Percentiles rank a stretch among this genome's conserved stretches.
Conservation (phyloP, 2,329 filamentous ascomycete species). For the Aspergillus tamarii region DNA sequence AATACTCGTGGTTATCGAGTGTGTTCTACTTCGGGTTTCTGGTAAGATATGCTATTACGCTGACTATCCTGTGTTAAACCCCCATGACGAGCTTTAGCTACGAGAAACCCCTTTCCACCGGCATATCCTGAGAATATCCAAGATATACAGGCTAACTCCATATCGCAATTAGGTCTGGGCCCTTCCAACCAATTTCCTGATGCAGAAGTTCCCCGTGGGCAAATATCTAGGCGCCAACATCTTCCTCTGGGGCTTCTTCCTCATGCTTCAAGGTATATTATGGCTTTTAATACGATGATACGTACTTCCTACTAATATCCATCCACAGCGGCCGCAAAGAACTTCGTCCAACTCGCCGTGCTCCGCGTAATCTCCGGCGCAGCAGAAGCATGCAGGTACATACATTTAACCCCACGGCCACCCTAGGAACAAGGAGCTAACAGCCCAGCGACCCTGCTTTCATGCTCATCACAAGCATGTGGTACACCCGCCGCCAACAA, state of each 20-base stretch:
- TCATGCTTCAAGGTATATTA: conserved; percentile 30
- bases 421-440: not conserved
- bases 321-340: conserved; percentile 47
- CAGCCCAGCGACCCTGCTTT: conserved; percentile 57
- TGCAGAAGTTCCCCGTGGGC: conserved; percentile 56
- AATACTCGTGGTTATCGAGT: conserved; percentile 61
- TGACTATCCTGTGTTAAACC: too few species aligned
- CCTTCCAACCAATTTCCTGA: conserved; percentile 57
- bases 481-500: conserved; percentile 66
- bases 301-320: too few species aligned
- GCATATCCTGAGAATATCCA: too few species aligned
- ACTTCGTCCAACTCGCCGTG: conserved; percentile 54
- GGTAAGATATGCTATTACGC: not conserved
- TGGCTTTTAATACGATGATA: too few species aligned
- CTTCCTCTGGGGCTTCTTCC: conserved; percentile 50
- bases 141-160: too few species aligned
- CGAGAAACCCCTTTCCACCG: too few species aligned
- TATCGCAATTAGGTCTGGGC: conserved; percentile 46
- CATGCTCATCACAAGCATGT: conserved; percentile 69
- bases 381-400: conserved; percentile 46
- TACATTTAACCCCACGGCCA: not conserved
- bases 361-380: conserved; percentile 59
- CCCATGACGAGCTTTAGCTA: too few species aligned
- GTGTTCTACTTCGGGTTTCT: conserved; percentile 62
- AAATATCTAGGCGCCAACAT: conserved; percentile 61